These are phyloP conservation scores for Neurospora tetrasperma DNA, from an alignment of 495 filamentous ascomycete genomes.

Conservation along the genomic window DNA sequence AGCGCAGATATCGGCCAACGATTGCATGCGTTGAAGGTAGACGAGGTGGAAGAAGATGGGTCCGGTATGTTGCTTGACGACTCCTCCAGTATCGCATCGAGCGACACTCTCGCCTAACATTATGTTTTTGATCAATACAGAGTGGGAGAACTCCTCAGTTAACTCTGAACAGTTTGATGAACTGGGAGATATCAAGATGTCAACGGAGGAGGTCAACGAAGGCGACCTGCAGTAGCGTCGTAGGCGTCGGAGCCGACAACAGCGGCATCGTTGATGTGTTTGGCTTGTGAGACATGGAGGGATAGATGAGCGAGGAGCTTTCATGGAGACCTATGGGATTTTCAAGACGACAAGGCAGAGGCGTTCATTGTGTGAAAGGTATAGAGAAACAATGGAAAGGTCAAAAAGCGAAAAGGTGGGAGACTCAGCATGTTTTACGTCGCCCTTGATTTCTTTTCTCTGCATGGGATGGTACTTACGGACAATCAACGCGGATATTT, in stretches of 20 bases:
- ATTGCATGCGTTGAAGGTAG: conserved; percentile 33
- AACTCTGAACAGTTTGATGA: conserved; percentile 32
- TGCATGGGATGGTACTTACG: not conserved
- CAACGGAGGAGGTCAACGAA: conserved; percentile 22
- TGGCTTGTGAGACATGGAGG: not conserved
- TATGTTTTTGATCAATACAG: conserved; percentile 12
- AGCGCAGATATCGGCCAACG: conserved; percentile 30
- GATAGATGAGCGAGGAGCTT: not conserved
- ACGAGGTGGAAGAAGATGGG: conserved; percentile 45
- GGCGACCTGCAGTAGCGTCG: conserved; percentile 3
- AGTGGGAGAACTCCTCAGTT: conserved; percentile 35
- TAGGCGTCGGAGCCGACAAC: not conserved
- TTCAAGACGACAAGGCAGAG: not conserved
- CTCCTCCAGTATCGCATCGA: conserved; percentile 28
- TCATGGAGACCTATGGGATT: not conserved
- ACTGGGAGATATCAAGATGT: conserved; percentile 27
- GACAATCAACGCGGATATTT: not conserved
- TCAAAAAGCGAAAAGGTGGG: not conserved
- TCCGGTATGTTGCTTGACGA: conserved; percentile 42
- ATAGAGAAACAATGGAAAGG: not conserved
- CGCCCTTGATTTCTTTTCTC: not conserved
- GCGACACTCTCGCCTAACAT: conserved; percentile 31
- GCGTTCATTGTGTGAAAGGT: not conserved
- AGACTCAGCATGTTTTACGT: not conserved
- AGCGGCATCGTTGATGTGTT: not conserved